Conservation (phyloP, 495 filamentous ascomycete genomes). For the Lasiosphaeriaceae sp. region DNA sequence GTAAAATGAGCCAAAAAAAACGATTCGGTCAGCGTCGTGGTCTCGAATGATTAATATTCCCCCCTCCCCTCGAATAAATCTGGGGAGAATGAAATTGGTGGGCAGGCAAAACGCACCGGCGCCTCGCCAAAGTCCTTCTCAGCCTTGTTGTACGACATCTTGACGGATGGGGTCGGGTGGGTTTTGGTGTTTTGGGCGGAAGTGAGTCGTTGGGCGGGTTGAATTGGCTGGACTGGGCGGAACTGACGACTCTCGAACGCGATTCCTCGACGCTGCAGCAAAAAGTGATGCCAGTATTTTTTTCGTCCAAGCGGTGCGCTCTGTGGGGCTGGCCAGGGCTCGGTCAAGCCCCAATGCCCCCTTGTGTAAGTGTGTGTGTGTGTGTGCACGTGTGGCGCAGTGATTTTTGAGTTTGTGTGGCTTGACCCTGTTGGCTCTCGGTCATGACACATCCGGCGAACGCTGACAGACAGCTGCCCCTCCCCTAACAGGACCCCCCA, state of each 20-base stretch:
- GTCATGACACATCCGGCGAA: constrained; percentile 37
- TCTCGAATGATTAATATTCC: not conserved
- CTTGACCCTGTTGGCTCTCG: not conserved
- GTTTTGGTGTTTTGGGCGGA: constrained; percentile 9
- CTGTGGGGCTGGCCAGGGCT: not conserved
- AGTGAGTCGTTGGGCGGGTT: constrained; percentile 20
- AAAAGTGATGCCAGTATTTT: constrained; percentile 26
- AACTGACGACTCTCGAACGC: constrained; percentile 51
- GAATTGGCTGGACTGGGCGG: constrained; percentile 6
- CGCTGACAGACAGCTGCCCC: not conserved
- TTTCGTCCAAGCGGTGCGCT: constrained; percentile 1
- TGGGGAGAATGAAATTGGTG: not conserved
- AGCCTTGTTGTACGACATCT: constrained; percentile 92
- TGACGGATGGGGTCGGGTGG: constrained; percentile 36
- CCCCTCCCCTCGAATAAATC: too few relatives aligned
- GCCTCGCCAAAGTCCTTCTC: constrained; percentile 81
- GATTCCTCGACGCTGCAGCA: constrained; percentile 56
- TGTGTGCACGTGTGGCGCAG: not conserved
- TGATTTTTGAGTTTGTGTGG: not conserved
- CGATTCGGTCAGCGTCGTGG: not conserved
- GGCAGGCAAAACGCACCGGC: constrained; percentile 28
- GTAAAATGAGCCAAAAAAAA: constrained; percentile 7
- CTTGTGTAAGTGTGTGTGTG: not conserved
- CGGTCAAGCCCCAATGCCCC: constrained; percentile 11
- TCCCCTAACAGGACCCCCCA: not conserved